phyloP scores from a whole-genome alignment of 129 eudicot species.

The Solidago caesia region DNA sequence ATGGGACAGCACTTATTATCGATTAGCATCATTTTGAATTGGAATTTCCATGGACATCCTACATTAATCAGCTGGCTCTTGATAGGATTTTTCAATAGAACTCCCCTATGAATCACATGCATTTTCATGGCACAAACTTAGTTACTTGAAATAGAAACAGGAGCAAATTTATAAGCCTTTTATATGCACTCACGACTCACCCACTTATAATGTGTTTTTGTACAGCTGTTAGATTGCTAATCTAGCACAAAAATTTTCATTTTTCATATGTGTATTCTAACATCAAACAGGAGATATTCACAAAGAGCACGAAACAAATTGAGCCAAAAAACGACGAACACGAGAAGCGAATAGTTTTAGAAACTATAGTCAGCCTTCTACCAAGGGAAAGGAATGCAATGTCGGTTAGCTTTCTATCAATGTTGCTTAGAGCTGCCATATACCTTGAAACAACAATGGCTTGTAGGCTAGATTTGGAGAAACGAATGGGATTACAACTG shows the following conservation, averaged over 20 bases:
- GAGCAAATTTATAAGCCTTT: no score
- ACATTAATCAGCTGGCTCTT: no score
- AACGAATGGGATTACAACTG: constrained; percentile 73
- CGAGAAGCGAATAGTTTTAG: constrained; percentile 80
- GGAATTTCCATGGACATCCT: no score
- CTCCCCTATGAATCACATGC: constrained; percentile 1
- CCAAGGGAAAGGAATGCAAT: constrained; percentile 75
- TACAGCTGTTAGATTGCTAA: neutral
- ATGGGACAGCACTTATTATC: neutral
- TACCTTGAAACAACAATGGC: constrained; percentile 82
- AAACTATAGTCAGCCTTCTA: constrained; percentile 87
- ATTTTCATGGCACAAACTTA: neutral
- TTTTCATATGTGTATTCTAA: constrained; percentile 6
- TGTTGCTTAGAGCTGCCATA: constrained; percentile 82
- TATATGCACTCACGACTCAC: no score
- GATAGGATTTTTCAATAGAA: neutral
- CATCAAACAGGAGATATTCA: constrained; percentile 63
- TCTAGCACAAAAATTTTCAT: neutral
- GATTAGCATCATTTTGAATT: no score
- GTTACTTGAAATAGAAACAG: no score
- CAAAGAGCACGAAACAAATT: constrained; percentile 60
- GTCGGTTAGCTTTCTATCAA: constrained; percentile 87
- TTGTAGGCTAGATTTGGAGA: constrained; percentile 88
- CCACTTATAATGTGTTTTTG: neutral
- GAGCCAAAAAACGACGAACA: constrained; percentile 74